A percentile compares a stretch with the other conserved stretches of the same genome.
Evolutionary conservation across 1,284 basidiomycete genomes (phyloP).

Genomic region (Ustilago bromivora): DNA sequence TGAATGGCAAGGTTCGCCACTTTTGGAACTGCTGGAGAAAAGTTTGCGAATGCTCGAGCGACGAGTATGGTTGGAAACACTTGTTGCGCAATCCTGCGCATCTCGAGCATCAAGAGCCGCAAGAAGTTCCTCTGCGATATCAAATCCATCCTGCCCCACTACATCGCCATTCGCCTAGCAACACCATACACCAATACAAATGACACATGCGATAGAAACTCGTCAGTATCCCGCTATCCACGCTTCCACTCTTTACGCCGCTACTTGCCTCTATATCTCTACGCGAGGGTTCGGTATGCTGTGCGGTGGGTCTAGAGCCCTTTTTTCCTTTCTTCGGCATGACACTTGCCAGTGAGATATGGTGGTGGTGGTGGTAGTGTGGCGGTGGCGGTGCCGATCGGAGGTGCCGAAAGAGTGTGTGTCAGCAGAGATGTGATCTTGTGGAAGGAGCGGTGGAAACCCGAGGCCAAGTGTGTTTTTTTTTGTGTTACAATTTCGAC

Average conservation of each 20-base stretch:
- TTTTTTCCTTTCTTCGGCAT: slow-evolving; percentile 54
- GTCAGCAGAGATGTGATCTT: slow-evolving; percentile 2
- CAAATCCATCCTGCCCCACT: slow-evolving; percentile 35
- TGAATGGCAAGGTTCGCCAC: slow-evolving; percentile 9
- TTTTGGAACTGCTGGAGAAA: slow-evolving; percentile 42
- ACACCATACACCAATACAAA: too few species aligned
- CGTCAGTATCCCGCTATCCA: too few species aligned
- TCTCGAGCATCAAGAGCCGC: slow-evolving; percentile 58
- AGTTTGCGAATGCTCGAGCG: slow-evolving; percentile 37
- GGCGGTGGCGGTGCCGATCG: neutral
- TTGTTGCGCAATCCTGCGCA: slow-evolving; percentile 27
- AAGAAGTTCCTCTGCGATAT: slow-evolving; percentile 60
- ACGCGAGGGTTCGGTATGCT: slow-evolving; percentile 31
- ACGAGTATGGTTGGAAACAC: slow-evolving; percentile 5
- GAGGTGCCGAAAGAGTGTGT: neutral
- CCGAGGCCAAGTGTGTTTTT: neutral
- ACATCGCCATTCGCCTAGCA: slow-evolving; percentile 4
- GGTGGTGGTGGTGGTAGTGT: neutral
- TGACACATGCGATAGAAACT: too few species aligned
- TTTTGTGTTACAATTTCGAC: slow-evolving; percentile 16
- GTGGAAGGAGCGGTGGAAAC: neutral
- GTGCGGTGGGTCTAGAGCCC: slow-evolving; percentile 19
- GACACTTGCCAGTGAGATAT: neutral
- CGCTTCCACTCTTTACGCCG: too few species aligned
- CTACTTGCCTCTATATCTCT: slow-evolving; percentile 36